Percentiles rank a stretch among this genome's conserved stretches.
phyloP scores from a whole-genome alignment of 768 basidiomycete genomes.

The Serpula lacrymans region DNA sequence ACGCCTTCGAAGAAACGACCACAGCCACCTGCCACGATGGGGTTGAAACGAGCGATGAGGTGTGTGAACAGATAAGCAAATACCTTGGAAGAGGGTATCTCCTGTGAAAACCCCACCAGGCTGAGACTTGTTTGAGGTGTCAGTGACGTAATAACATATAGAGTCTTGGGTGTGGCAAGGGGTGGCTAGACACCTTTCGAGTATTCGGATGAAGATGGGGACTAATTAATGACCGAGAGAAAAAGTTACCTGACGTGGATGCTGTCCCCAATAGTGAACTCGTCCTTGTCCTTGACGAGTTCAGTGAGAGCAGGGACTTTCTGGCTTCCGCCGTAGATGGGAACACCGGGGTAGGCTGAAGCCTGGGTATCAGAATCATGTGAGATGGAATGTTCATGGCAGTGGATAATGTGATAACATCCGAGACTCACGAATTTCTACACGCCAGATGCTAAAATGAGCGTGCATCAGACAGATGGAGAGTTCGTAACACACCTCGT shows the following conservation, averaged over 20 bases:
- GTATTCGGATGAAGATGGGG: conserved; percentile 8
- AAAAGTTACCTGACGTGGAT: conserved; percentile 56
- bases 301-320: conserved; percentile 64
- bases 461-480: conserved; percentile 5
- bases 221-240: not conserved
- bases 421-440: conserved; percentile 30
- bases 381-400: conserved; percentile 2
- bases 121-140: conserved; percentile 39
- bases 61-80: not conserved
- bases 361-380: conserved; percentile 44
- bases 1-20: conserved; percentile 94
- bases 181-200: conserved; percentile 70
- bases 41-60: not conserved
- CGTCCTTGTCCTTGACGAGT: conserved; percentile 77
- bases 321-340: conserved; percentile 78
- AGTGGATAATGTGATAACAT: not conserved
- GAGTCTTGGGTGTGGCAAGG: conserved; percentile 97
- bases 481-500: conserved; percentile 47
- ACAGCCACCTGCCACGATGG: conserved; percentile 59
- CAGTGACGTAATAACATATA: conserved; percentile 82
- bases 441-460: conserved; percentile 1
- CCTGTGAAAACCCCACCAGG: conserved; percentile 89
- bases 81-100: conserved; percentile 78
- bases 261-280: conserved; percentile 67
- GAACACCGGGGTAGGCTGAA: conserved; percentile 39